Evolutionary conservation across 2,329 filamentous ascomycete genomes (phyloP).

Genomic region (Ceratocystis smalleyi): DNA sequence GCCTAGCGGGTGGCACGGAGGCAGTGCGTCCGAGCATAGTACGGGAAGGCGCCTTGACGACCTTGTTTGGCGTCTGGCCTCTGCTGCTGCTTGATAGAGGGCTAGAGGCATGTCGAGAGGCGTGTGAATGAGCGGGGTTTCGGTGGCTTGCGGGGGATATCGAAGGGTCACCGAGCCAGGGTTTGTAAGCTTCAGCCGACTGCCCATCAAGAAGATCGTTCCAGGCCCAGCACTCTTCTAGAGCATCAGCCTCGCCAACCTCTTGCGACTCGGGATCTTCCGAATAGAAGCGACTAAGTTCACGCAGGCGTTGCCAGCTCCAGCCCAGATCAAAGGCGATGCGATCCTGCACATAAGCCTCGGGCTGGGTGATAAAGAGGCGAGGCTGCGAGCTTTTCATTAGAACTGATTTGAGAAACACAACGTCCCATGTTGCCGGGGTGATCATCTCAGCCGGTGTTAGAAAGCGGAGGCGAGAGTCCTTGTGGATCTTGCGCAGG

Average conservation of each 20-base stretch:
- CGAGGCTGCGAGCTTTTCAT: conserved; percentile 56
- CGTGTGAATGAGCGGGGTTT: conserved; percentile 18
- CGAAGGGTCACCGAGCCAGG: not conserved
- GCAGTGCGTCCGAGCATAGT: conserved; percentile 33
- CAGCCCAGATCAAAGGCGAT: conserved; percentile 40
- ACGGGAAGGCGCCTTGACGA: conserved; percentile 31
- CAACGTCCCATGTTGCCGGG: conserved; percentile 52
- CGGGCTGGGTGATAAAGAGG: conserved; percentile 60
- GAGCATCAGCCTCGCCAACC: conserved; percentile 44
- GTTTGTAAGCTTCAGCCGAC: not conserved
- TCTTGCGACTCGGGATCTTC: conserved; percentile 30
- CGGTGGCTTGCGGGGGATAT: not conserved
- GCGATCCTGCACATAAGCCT: conserved; percentile 55
- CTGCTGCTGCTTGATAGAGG: conserved; percentile 25
- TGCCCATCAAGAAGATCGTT: conserved; percentile 47
- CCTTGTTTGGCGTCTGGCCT: conserved; percentile 28
- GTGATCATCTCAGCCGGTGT: conserved; percentile 58
- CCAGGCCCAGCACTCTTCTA: conserved; percentile 53
- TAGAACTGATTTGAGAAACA: conserved; percentile 55
- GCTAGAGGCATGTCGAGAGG: conserved; percentile 25
- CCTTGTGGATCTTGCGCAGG: conserved; percentile 59
- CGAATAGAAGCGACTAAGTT: conserved; percentile 42
- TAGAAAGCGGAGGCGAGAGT: conserved; percentile 55
- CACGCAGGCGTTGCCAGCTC: conserved; percentile 55
- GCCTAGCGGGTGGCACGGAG: conserved; percentile 34